Percentiles rank a stretch among this genome's conserved stretches.
These are phyloP conservation scores for Cicer judaicum DNA, from an alignment of 306 rosid genomes.

Conservation along the genomic window DNA sequence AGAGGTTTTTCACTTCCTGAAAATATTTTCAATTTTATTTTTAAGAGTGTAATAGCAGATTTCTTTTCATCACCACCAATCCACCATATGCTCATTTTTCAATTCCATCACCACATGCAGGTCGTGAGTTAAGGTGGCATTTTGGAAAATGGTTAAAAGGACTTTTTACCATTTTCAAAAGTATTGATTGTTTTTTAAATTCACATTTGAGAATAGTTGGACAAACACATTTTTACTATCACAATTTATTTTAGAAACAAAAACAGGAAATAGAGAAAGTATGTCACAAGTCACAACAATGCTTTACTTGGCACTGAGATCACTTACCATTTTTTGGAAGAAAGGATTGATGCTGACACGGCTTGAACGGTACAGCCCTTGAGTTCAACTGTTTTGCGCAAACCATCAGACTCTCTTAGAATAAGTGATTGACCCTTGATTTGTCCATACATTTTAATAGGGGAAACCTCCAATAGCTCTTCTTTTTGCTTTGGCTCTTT, in stretches of 20 bases:
- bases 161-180: neutral
- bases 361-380: conserved; percentile 77
- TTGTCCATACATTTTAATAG: conserved; percentile 69
- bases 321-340: conserved; percentile 89
- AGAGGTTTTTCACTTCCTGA: neutral
- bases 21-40: neutral
- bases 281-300: neutral
- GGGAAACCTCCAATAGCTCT: conserved; percentile 72
- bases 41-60: neutral
- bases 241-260: conserved; percentile 1
- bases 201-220: neutral
- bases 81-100: conserved; percentile 5
- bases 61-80: neutral
- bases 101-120: neutral
- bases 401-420: conserved; percentile 62
- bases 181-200: neutral
- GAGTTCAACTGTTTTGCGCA: conserved; percentile 52
- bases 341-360: conserved; percentile 70
- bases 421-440: conserved; percentile 59
- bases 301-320: conserved; percentile 12
- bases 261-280: neutral
- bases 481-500: conserved; percentile 63
- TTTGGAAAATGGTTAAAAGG: neutral
- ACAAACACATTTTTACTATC: neutral
- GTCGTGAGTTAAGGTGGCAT: neutral